These are phyloP conservation scores for Russula olivacea DNA, from an alignment of 768 basidiomycete genomes.

Conservation along the genomic window DNA sequence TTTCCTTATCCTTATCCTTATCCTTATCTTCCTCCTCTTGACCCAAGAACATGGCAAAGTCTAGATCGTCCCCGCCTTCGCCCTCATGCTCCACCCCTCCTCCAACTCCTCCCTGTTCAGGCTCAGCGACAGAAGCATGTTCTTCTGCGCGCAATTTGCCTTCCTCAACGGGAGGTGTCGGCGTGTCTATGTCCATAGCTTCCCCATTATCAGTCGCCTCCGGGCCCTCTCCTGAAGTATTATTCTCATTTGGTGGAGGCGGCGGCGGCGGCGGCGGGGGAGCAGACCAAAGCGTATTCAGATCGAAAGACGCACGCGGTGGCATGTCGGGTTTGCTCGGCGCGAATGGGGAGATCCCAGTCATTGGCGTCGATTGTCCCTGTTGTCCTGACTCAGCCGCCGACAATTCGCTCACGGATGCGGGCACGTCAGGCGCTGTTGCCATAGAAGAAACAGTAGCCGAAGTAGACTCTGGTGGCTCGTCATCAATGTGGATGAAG, in stretches of 20 bases:
- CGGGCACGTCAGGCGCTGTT: neutral
- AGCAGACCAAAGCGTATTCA: constrained; percentile 66
- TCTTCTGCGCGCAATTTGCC: neutral
- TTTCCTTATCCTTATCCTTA: constrained; percentile 1
- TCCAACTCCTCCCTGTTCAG: neutral
- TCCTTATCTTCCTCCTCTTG: constrained; percentile 42
- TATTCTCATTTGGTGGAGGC: constrained; percentile 15
- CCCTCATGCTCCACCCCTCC: constrained; percentile 40
- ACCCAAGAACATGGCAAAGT: constrained; percentile 78
- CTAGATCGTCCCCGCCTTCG: constrained; percentile 45
- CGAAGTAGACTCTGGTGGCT: constrained; percentile 21
- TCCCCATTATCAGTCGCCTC: neutral
- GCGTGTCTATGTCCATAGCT: constrained; percentile 9
- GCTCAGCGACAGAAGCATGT: neutral
- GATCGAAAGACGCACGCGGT: constrained; percentile 56
- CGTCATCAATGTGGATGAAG: constrained; percentile 26
- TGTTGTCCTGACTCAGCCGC: constrained; percentile 14
- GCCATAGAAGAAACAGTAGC: constrained; percentile 10
- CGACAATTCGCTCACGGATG: constrained; percentile 18
- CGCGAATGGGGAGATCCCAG: constrained; percentile 34
- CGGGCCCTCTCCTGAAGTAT: constrained; percentile 31
- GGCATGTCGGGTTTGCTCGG: constrained; percentile 40
- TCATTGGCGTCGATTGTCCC: constrained; percentile 25
- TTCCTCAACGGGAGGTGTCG: constrained; percentile 9
- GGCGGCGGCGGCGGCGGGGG: constrained; percentile 29